phyloP scores from a whole-genome alignment of 2,329 filamentous ascomycete species.

The Colletotrichum aenigma region DNA sequence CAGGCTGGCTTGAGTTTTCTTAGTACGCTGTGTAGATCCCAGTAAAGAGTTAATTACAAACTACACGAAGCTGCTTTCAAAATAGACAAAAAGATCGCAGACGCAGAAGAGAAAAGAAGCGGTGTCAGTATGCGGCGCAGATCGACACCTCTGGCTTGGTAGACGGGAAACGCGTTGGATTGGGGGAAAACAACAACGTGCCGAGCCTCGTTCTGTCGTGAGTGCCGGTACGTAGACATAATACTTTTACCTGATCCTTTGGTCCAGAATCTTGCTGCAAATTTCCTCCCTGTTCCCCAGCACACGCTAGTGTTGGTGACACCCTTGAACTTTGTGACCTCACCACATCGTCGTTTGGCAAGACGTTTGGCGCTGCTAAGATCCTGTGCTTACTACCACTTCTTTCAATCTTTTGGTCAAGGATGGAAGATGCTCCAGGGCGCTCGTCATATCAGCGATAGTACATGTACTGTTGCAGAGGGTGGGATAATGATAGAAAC shows the following conservation, averaged over 20 bases:
- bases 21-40: background rate
- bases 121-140: background rate
- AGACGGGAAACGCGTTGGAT: background rate
- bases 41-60: too few species aligned
- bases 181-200: background rate
- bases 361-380: background rate
- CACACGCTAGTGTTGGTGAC: background rate
- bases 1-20: background rate
- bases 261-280: background rate
- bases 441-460: background rate
- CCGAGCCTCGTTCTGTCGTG: background rate
- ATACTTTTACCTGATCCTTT: accelerated
- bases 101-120: background rate
- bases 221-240: background rate
- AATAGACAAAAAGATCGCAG: background rate
- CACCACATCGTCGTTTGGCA: background rate
- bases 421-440: background rate
- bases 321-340: background rate
- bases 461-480: background rate
- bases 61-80: background rate
- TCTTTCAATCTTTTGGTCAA: background rate
- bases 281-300: background rate
- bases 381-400: background rate
- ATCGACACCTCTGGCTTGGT: background rate
- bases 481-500: background rate